A percentile compares a stretch with the other conserved stretches of the same genome.
Evolutionary conservation across 2,329 filamentous ascomycete genomes (phyloP).

Genomic region (Trichoderma sp.): DNA sequence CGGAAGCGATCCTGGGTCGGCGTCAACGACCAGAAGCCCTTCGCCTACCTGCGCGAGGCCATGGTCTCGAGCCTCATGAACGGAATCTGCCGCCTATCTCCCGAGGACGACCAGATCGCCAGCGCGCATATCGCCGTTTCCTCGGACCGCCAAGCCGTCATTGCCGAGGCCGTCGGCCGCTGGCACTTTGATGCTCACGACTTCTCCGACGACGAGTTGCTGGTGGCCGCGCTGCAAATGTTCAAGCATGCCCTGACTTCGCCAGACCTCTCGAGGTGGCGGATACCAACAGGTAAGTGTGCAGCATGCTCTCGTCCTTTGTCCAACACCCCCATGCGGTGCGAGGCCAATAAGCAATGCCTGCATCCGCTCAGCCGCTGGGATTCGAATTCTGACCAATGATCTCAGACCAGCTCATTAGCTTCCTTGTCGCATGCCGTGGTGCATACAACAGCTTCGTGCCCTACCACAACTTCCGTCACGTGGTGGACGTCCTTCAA

Average conservation of each 20-base stretch:
- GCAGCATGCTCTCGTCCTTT: not conserved
- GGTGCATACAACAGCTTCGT: constrained; percentile 96
- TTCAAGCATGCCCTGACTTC: constrained; percentile 83
- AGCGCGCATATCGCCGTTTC: constrained; percentile 69
- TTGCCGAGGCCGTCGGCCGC: constrained; percentile 70
- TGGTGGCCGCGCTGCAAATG: constrained; percentile 84
- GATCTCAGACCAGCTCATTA: constrained; percentile 71
- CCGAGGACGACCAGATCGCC: constrained; percentile 63
- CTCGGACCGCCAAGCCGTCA: constrained; percentile 62
- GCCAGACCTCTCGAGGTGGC: constrained; percentile 79
- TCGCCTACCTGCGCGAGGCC: constrained; percentile 84
- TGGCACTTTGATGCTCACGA: constrained; percentile 92
- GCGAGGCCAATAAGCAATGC: constrained; percentile 24
- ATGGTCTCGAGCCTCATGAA: constrained; percentile 94
- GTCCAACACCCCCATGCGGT: not conserved
- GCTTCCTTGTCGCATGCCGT: constrained; percentile 84
- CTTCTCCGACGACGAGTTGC: constrained; percentile 85
- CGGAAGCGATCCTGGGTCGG: constrained; percentile 92
- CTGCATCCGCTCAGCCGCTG: constrained; percentile 21
- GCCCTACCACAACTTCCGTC: constrained; percentile 96
- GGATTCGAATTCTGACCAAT: constrained; percentile 45
- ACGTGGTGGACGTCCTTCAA: constrained; percentile 94
- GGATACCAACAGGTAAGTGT: constrained; percentile 71
- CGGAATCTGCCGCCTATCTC: constrained; percentile 75
- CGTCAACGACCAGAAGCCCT: constrained; percentile 80